These are phyloP conservation scores for Colletotrichum magnum DNA, from an alignment of 2,329 filamentous ascomycete genomes.

Conservation along the genomic window DNA sequence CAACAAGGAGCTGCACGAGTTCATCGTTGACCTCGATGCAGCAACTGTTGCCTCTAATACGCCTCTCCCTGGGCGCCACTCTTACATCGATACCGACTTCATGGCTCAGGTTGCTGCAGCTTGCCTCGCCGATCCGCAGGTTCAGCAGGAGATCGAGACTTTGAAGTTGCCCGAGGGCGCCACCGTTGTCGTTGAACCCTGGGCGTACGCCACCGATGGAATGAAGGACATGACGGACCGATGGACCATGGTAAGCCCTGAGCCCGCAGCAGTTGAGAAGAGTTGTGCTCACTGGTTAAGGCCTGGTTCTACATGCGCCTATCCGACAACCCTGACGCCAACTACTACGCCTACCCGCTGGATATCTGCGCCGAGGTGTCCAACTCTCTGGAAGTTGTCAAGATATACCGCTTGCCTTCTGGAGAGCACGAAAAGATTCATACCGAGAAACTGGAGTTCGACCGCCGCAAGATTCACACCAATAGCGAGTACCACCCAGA, in stretches of 20 bases:
- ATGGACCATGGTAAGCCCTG: constrained; percentile 61
- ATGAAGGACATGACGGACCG: constrained; percentile 64
- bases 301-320: constrained; percentile 47
- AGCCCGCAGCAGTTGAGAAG: background rate
- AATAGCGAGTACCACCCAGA: constrained; percentile 51
- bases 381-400: constrained; percentile 62
- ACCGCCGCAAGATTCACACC: constrained; percentile 57
- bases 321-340: constrained; percentile 60
- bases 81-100: constrained; percentile 62
- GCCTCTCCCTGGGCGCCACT: constrained; percentile 57
- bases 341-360: constrained; percentile 71
- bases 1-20: constrained; percentile 40
- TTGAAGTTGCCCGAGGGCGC: constrained; percentile 61
- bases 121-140: constrained; percentile 57
- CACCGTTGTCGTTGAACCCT: constrained; percentile 65
- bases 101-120: constrained; percentile 63
- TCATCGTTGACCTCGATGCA: constrained; percentile 42
- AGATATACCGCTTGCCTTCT: constrained; percentile 63
- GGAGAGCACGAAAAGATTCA: constrained; percentile 55
- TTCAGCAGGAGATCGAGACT: constrained; percentile 58
- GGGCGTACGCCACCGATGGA: constrained; percentile 69
- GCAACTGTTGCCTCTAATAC: constrained; percentile 42
- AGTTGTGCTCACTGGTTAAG: background rate
- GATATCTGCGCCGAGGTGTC: constrained; percentile 67
- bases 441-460: constrained; percentile 52